Percentiles rank a stretch among this genome's conserved stretches.
phyloP scores from a whole-genome alignment of 768 basidiomycete genomes.

The Lentinula sp. region DNA sequence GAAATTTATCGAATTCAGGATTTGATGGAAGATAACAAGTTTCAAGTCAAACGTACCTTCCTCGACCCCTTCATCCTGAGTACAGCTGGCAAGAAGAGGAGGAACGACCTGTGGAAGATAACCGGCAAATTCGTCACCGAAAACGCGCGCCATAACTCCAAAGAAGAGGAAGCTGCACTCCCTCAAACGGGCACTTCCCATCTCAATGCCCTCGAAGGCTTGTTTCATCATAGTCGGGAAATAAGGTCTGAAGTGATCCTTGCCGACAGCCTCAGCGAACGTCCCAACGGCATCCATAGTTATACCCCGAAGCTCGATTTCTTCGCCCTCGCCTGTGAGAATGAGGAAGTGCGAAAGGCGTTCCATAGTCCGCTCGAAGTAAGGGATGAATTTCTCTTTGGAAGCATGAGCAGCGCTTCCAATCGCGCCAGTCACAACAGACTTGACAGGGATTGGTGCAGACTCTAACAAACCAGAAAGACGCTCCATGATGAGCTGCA shows the following conservation, averaged over 20 bases:
- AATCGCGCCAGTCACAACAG: constrained; percentile 95
- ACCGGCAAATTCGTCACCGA: constrained; percentile 86
- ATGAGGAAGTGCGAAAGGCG: constrained; percentile 85
- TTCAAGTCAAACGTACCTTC: constrained; percentile 31
- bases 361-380: constrained; percentile 89
- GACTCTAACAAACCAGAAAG: constrained; percentile 82
- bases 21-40: too few relatives aligned
- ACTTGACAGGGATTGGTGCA: constrained; percentile 82
- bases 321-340: constrained; percentile 83
- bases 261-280: constrained; percentile 94
- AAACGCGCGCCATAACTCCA: constrained; percentile 96
- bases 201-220: constrained; percentile 84
- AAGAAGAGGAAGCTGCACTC: constrained; percentile 99
- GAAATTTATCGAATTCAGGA: neutral
- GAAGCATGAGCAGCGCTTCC: constrained; percentile 98
- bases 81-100: constrained; percentile 73
- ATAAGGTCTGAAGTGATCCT: constrained; percentile 90
- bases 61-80: constrained; percentile 79
- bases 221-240: constrained; percentile 95
- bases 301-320: constrained; percentile 91
- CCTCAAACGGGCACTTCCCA: constrained; percentile 80
- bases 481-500: constrained; percentile 91
- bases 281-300: constrained; percentile 99
- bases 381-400: constrained; percentile 83
- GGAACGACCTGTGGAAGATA: constrained; percentile 87